Percentiles rank a stretch among this genome's conserved stretches.
phyloP scores from a whole-genome alignment of 2,329 filamentous ascomycete species.

The Pestalotiopsis sp. region DNA sequence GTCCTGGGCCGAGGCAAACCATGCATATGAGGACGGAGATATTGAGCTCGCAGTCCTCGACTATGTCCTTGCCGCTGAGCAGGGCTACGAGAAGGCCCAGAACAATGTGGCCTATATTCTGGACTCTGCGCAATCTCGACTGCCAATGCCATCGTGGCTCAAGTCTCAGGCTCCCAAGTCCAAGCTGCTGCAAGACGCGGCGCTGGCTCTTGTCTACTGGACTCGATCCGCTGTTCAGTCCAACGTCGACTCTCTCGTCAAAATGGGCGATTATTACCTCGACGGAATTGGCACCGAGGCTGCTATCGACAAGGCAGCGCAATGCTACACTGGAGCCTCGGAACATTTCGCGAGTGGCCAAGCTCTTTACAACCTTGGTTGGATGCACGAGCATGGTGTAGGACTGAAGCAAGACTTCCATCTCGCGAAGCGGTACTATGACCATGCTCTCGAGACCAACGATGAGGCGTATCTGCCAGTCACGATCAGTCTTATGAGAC shows the following conservation, averaged over 20 bases:
- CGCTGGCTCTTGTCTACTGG: slow-evolving; percentile 86
- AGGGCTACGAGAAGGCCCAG: slow-evolving; percentile 88
- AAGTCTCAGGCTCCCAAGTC: slow-evolving; percentile 42
- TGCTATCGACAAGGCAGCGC: slow-evolving; percentile 84
- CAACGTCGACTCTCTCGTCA: slow-evolving; percentile 92
- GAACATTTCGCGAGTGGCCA: slow-evolving; percentile 92
- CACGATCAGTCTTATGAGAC: slow-evolving; percentile 82
- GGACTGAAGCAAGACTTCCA: slow-evolving; percentile 95
- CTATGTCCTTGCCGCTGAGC: slow-evolving; percentile 87
- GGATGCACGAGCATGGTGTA: slow-evolving; percentile 99
- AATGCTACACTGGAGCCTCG: slow-evolving; percentile 89
- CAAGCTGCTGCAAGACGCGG: slow-evolving; percentile 52
- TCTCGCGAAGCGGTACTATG: slow-evolving; percentile 94
- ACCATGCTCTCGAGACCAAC: slow-evolving; percentile 88
- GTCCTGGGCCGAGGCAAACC: slow-evolving; percentile 81
- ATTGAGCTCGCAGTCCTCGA: slow-evolving; percentile 78
- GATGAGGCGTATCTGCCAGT: slow-evolving; percentile 93
- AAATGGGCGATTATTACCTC: slow-evolving; percentile 98
- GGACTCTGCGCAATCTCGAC: slow-evolving; percentile 69
- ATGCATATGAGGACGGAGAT: slow-evolving; percentile 79
- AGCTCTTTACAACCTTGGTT: slow-evolving; percentile 94
- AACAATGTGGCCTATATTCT: slow-evolving; percentile 88
- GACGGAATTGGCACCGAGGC: slow-evolving; percentile 73
- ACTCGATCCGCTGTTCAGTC: slow-evolving; percentile 90
- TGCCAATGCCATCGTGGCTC: slow-evolving; percentile 59